Percentiles rank a stretch among this genome's conserved stretches.
Evolutionary conservation across 2,329 filamentous ascomycete species (phyloP).

Genomic region (Didymella segeticola): DNA sequence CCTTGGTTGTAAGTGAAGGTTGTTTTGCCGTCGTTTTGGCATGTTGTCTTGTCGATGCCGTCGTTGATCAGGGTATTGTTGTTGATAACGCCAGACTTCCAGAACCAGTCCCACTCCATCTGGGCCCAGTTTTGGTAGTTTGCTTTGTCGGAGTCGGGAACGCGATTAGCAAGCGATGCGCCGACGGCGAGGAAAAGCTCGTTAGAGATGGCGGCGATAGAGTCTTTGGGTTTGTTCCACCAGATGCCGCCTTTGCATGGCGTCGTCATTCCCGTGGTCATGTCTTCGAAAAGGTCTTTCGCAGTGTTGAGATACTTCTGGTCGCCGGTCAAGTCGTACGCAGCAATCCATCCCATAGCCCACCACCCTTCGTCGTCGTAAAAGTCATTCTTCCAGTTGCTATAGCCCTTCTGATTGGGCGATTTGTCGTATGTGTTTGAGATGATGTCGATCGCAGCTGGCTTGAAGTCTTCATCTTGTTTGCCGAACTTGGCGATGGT

Average conservation of each 20-base stretch:
- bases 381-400: slow-evolving; percentile 58
- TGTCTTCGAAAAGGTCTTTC: slow-evolving; percentile 63
- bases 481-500: slow-evolving; percentile 43
- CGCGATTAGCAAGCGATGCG: slow-evolving; percentile 60
- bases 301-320: slow-evolving; percentile 62
- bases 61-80: slow-evolving; percentile 60
- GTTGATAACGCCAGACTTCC: slow-evolving; percentile 59
- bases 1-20: slow-evolving; percentile 67
- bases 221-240: slow-evolving; percentile 62
- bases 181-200: slow-evolving; percentile 64
- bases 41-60: slow-evolving; percentile 56
- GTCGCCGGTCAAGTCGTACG: slow-evolving; percentile 63
- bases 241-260: slow-evolving; percentile 61
- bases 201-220: slow-evolving; percentile 65
- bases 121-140: slow-evolving; percentile 59
- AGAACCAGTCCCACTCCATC: slow-evolving; percentile 62
- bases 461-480: slow-evolving; percentile 37
- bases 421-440: slow-evolving; percentile 45
- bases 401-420: slow-evolving; percentile 31
- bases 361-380: slow-evolving; percentile 72
- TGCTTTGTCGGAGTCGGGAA: slow-evolving; percentile 46
- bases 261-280: slow-evolving; percentile 58
- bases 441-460: slow-evolving; percentile 37
- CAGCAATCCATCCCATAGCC: slow-evolving; percentile 65
- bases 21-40: slow-evolving; percentile 60